These are phyloP conservation scores for Neurospora crassa DNA, from an alignment of 2,329 filamentous ascomycete species.

Conservation along the genomic window DNA sequence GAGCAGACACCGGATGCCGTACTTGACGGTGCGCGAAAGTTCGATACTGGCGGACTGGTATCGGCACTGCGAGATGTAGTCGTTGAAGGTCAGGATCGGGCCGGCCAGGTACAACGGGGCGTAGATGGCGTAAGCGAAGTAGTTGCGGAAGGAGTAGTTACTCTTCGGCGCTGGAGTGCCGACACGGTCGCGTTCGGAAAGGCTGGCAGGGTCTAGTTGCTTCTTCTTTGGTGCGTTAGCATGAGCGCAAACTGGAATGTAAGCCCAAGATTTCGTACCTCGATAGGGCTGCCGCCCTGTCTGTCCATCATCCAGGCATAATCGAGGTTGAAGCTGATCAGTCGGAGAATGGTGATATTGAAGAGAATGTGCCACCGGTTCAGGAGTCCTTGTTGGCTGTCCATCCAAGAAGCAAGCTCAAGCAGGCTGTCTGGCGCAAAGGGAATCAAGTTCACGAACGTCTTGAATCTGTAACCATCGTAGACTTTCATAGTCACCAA, in stretches of 20 bases:
- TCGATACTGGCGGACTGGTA: conserved; percentile 66
- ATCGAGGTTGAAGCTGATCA: conserved; percentile 96
- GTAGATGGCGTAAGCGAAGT: conserved; percentile 82
- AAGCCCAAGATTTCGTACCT: conserved; percentile 50
- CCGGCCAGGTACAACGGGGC: conserved; percentile 88
- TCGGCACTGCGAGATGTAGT: conserved; percentile 82
- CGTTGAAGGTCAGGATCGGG: conserved; percentile 94
- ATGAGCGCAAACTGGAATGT: not conserved
- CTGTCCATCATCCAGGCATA: conserved; percentile 83
- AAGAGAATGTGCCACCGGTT: conserved; percentile 94
- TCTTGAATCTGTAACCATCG: conserved; percentile 63
- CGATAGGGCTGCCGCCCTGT: conserved; percentile 55
- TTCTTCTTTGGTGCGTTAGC: conserved; percentile 87
- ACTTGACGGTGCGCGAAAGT: conserved; percentile 60
- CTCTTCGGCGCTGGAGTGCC: conserved; percentile 58
- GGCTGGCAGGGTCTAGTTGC: conserved; percentile 75
- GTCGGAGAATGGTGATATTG: conserved; percentile 83
- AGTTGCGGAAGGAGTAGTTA: conserved; percentile 77
- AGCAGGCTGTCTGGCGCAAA: conserved; percentile 33
- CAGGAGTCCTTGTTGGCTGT: conserved; percentile 74
- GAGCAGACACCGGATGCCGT: conserved; percentile 73
- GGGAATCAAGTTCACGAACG: conserved; percentile 46
- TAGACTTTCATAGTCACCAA: conserved; percentile 86
- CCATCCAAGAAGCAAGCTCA: conserved; percentile 61
- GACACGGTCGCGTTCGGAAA: conserved; percentile 84